These are phyloP conservation scores for Colletotrichum kahawae DNA, from an alignment of 2,329 filamentous ascomycete genomes.

Conservation along the genomic window DNA sequence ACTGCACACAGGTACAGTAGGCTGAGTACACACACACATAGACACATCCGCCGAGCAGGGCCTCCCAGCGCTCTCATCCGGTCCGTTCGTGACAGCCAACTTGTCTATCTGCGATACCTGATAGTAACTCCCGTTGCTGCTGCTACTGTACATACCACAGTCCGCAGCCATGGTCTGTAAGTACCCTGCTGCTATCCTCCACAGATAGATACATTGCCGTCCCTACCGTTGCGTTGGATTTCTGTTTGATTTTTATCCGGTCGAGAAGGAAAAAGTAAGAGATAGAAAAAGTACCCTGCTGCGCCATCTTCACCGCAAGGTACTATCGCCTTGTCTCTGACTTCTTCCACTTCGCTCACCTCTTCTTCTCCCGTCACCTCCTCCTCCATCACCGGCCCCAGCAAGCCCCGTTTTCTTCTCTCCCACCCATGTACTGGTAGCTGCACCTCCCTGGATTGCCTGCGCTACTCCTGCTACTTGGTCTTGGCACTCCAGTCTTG, in stretches of 20 bases:
- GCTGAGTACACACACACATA: not conserved
- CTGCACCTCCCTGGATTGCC: slow-evolving; percentile 5
- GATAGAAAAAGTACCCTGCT: not conserved
- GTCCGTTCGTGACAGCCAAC: not conserved
- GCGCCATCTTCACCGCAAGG: not conserved
- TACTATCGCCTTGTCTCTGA: not conserved
- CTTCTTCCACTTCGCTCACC: slow-evolving; percentile 5
- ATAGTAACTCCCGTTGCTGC: not conserved
- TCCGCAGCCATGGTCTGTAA: slow-evolving; percentile 21
- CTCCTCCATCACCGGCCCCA: not conserved
- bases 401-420: slow-evolving; percentile 11
- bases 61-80: not conserved
- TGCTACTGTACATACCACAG: not conserved
- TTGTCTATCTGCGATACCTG: not conserved
- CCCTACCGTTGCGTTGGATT: not conserved
- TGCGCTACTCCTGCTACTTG: not conserved
- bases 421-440: not conserved
- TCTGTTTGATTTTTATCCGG: not conserved
- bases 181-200: not conserved
- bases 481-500: slow-evolving; percentile 10
- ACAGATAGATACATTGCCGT: not conserved
- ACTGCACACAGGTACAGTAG: not conserved
- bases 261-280: too few species aligned
- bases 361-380: not conserved
- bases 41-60: not conserved